Conservation (phyloP, 2,329 filamentous ascomycete species). For the Torrubiella hemipterigena region DNA sequence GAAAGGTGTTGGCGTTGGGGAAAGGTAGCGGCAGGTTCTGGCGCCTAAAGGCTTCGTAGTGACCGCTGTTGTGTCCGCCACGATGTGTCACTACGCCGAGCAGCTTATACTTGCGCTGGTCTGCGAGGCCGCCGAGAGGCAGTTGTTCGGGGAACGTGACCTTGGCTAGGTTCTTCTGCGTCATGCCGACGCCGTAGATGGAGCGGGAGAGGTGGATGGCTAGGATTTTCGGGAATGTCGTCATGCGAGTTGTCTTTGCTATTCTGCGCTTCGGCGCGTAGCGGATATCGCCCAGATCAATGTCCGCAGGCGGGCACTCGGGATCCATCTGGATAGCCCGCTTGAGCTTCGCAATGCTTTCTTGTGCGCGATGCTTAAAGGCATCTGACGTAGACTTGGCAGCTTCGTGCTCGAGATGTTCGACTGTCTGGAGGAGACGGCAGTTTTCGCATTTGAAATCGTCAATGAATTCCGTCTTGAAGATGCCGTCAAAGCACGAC, state of each 20-base stretch:
- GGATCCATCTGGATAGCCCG: conserved; percentile 67
- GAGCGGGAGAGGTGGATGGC: conserved; percentile 88
- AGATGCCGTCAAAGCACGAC: conserved; percentile 82
- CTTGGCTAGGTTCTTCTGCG: conserved; percentile 89
- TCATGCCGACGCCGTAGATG: conserved; percentile 71
- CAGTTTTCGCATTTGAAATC: conserved; percentile 95
- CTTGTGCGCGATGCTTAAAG: conserved; percentile 37
- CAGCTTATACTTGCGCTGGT: conserved; percentile 70
- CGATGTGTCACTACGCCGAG: conserved; percentile 87
- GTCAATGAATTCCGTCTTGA: conserved; percentile 92
- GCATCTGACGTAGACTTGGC: conserved; percentile 38
- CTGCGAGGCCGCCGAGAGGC: conserved; percentile 66
- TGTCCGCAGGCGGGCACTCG: conserved; percentile 59
- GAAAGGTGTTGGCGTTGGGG: conserved; percentile 71
- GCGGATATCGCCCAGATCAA: conserved; percentile 62
- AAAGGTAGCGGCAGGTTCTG: conserved; percentile 72
- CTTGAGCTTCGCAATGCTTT: conserved; percentile 54
- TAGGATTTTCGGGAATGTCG: conserved; percentile 76
- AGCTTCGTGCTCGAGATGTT: conserved; percentile 49
- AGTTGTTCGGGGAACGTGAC: conserved; percentile 85
- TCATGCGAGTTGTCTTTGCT: conserved; percentile 77
- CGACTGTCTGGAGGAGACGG: conserved; percentile 67
- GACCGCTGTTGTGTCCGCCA: conserved; percentile 88
- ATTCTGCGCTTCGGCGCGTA: conserved; percentile 74
- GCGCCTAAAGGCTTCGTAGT: conserved; percentile 91